phyloP scores from a whole-genome alignment of 495 filamentous ascomycete genomes.

The Trichoderma orchidacearum region DNA sequence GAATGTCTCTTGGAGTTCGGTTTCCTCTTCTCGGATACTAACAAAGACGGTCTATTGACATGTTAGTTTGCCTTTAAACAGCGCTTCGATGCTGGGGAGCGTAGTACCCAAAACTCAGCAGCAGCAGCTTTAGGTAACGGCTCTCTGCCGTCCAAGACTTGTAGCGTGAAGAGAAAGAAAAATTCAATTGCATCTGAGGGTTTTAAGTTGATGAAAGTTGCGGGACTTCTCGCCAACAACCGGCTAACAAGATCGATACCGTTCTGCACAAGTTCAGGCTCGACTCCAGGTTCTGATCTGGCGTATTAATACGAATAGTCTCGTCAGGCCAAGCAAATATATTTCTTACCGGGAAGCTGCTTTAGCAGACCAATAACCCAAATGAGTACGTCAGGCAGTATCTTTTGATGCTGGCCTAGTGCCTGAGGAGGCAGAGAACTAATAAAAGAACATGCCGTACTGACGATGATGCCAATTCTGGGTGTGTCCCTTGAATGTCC shows the following conservation, averaged over 20 bases:
- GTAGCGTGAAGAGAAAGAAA: conserved; percentile 66
- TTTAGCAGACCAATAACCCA: conserved; percentile 55
- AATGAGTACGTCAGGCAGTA: conserved; percentile 41
- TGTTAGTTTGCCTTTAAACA: conserved; percentile 10
- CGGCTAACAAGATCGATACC: conserved; percentile 59
- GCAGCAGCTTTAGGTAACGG: conserved; percentile 70
- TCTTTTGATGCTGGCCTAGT: conserved; percentile 16
- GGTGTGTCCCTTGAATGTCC: conserved; percentile 47
- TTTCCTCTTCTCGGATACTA: conserved; percentile 20
- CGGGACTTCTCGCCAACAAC: conserved; percentile 49
- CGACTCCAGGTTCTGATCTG: conserved; percentile 39
- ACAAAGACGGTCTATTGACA: conserved; percentile 31
- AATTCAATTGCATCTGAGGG: conserved; percentile 40
- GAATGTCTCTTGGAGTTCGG: conserved; percentile 29
- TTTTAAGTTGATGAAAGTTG: conserved; percentile 38
- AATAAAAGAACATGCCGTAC: conserved; percentile 64
- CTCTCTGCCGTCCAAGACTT: conserved; percentile 57
- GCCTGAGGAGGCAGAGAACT: conserved; percentile 40
- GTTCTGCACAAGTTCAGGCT: conserved; percentile 70
- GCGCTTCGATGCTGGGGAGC: conserved; percentile 8
- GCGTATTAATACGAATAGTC: conserved; percentile 5
- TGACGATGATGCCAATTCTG: conserved; percentile 60
- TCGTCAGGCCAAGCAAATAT: neutral
- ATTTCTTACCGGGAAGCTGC: conserved; percentile 41
- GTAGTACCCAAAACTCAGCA: conserved; percentile 62